Conservation (phyloP, 1,284 basidiomycete genomes). For the Neonothopanus nambi region DNA sequence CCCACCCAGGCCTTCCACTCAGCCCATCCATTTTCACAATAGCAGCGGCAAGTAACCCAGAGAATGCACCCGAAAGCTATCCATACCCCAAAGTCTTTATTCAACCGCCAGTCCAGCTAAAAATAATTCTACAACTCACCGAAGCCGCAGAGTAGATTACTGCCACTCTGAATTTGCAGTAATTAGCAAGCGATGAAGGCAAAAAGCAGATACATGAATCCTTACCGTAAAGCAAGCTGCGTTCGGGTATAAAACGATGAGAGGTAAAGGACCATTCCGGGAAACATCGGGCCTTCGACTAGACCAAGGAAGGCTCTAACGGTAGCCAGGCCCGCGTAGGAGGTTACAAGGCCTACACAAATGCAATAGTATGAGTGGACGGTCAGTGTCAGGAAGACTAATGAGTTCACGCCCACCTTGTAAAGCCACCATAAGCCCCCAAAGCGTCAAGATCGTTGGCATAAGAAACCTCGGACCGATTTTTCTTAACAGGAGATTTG, state of each 20-base stretch:
- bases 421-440: constrained; percentile 51
- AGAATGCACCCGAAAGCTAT: constrained; percentile 52
- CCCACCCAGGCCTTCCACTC: constrained; percentile 51
- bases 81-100: too few species aligned
- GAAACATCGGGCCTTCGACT: constrained; percentile 55
- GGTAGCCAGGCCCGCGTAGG: constrained; percentile 49
- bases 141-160: constrained; percentile 56
- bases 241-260: constrained; percentile 54
- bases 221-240: constrained; percentile 50
- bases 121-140: too few species aligned
- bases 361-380: not conserved
- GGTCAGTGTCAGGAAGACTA: not conserved
- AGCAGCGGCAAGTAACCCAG: constrained; percentile 57
- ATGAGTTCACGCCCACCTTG: constrained; percentile 40
- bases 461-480: constrained; percentile 54
- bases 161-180: constrained; percentile 25
- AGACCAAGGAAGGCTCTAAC: constrained; percentile 59
- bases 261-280: constrained; percentile 56
- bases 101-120: too few species aligned
- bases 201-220: not conserved
- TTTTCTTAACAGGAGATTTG: constrained; percentile 49
- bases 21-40: constrained; percentile 52
- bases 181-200: constrained; percentile 5
- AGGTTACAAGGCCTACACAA: constrained; percentile 51
- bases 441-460: constrained; percentile 49